Evolutionary conservation across 176 grass and related monocot species (phyloP).

Genomic region (Sorghum bicolor): DNA sequence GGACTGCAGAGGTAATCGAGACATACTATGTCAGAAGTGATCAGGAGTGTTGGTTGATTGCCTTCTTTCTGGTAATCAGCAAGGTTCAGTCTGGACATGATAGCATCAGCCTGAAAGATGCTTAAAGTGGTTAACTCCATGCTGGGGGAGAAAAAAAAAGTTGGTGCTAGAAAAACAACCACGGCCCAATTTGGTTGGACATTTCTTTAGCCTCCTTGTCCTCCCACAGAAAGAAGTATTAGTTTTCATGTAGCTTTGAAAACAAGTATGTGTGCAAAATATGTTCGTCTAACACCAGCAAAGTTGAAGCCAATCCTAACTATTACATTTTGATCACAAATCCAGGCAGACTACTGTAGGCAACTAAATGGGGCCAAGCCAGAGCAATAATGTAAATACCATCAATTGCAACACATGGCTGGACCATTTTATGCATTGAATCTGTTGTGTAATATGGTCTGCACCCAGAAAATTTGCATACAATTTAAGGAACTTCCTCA

Average conservation of each 20-base stretch:
- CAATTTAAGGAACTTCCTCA: background rate
- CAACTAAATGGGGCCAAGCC: background rate
- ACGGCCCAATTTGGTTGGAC: background rate
- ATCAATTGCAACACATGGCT: background rate
- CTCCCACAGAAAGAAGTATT: background rate
- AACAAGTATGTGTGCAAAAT: background rate
- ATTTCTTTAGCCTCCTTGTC: background rate
- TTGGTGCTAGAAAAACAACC: background rate
- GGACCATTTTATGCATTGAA: background rate
- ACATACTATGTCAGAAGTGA: conserved; percentile 99
- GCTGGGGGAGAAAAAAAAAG: background rate
- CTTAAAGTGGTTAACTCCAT: background rate
- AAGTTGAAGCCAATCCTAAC: background rate
- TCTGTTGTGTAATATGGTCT: background rate
- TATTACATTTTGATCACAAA: background rate
- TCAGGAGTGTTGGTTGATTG: conserved; percentile 53
- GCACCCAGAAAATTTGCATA: background rate
- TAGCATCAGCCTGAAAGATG: conserved; percentile 84
- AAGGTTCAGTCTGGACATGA: conserved; percentile 71
- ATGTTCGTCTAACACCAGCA: background rate
- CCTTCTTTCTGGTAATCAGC: conserved; percentile 64
- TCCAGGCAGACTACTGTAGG: background rate
- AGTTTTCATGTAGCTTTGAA: background rate
- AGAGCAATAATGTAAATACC: background rate
- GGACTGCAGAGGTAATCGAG: background rate